These are phyloP conservation scores for Carex littledalei DNA, from an alignment of 176 grass and related monocot genomes.

Conservation along the genomic window DNA sequence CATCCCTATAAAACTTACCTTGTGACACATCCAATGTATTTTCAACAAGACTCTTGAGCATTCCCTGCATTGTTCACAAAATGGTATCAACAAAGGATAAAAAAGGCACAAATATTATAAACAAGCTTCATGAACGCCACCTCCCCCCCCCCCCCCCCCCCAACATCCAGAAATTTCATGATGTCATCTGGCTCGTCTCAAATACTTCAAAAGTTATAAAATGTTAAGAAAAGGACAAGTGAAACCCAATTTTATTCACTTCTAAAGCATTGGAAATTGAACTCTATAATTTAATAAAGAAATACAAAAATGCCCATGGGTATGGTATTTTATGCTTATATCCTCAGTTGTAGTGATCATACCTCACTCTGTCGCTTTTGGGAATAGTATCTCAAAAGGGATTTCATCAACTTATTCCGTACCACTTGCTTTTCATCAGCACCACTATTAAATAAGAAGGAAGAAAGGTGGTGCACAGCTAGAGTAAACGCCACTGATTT, in stretches of 20 bases:
- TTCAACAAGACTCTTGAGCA: conserved; percentile 52
- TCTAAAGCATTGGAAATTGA: neutral
- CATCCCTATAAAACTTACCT: conserved; percentile 27
- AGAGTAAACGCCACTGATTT: conserved; percentile 54
- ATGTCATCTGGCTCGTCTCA: neutral
- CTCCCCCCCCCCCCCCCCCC: neutral
- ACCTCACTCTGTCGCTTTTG: conserved; percentile 63
- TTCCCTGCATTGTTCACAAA: conserved; percentile 34
- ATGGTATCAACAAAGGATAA: neutral
- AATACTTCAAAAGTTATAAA: neutral
- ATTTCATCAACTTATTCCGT: conserved; percentile 62
- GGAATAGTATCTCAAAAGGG: conserved; percentile 46
- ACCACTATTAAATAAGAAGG: conserved; percentile 40
- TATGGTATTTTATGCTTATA: neutral
- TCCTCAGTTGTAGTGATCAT: neutral
- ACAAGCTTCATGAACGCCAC: neutral
- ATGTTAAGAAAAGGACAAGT: neutral
- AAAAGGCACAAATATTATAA: neutral
- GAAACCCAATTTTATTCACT: neutral
- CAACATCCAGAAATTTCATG: neutral
- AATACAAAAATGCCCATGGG: neutral
- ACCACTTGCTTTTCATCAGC: conserved; percentile 27
- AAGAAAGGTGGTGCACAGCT: conserved; percentile 58
- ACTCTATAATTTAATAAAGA: neutral
- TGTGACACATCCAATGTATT: conserved; percentile 35